Evolutionary conservation across 2,329 filamentous ascomycete genomes (phyloP).

Genomic region (Davidsoniella virescens): DNA sequence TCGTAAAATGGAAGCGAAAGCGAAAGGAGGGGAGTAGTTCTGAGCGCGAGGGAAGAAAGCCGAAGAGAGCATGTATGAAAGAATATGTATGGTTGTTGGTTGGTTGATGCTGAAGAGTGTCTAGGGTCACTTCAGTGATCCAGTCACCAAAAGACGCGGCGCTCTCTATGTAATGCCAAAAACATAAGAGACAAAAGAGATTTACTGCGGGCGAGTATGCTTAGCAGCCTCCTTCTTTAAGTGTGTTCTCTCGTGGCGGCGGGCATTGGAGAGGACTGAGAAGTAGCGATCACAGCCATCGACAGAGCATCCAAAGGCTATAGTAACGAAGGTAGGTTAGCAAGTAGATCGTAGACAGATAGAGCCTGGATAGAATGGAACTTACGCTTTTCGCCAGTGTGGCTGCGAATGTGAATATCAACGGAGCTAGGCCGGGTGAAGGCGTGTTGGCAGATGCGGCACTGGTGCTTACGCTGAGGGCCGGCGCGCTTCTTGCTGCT

Average conservation of each 20-base stretch:
- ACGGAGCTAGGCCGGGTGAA: slow-evolving; percentile 89
- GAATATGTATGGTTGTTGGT: neutral
- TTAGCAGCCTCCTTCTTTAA: slow-evolving; percentile 30
- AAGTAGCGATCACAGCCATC: slow-evolving; percentile 92
- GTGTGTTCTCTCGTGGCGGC: slow-evolving; percentile 91
- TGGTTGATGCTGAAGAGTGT: too few relatives aligned
- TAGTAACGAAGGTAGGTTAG: slow-evolving; percentile 4
- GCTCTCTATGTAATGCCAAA: neutral
- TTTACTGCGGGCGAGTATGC: neutral
- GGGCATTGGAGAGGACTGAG: slow-evolving; percentile 89
- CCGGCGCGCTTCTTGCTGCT: slow-evolving; percentile 91
- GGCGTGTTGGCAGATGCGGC: slow-evolving; percentile 95
- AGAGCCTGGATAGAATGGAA: slow-evolving; percentile 16
- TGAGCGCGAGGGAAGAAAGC: neutral
- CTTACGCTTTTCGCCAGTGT: slow-evolving; percentile 96
- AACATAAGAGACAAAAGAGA: neutral
- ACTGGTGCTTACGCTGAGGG: slow-evolving; percentile 98
- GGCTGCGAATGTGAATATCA: slow-evolving; percentile 97
- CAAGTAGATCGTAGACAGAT: slow-evolving; percentile 4
- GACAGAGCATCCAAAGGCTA: slow-evolving; percentile 86
- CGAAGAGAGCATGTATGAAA: neutral
- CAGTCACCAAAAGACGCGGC: too few relatives aligned
- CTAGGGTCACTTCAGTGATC: too few relatives aligned
- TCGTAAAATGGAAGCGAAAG: slow-evolving; percentile 10
- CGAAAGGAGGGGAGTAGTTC: neutral